Evolutionary conservation across 2,329 filamentous ascomycete genomes (phyloP), one percentile per base, ranked within the genome.

Genomic region (Aspergillus floridensis): DNA sequence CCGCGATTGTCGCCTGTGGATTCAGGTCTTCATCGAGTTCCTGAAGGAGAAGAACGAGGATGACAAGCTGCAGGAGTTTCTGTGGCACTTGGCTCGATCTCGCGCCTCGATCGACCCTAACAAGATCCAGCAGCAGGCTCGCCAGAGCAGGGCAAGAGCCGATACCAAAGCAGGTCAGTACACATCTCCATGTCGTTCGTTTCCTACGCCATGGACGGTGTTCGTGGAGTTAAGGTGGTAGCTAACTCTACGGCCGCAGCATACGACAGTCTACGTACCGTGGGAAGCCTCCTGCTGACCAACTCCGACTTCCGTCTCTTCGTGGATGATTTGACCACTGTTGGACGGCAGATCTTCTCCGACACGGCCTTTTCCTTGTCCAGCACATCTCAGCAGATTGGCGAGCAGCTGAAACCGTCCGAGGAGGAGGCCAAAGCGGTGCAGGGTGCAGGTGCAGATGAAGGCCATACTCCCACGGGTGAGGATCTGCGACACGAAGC

Each of bases 261-360:
- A 16, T 93, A 93, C 69, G 82, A 89, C 70, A 96, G 92, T 72
- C 77, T 96, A 51, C 88, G 87, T 59, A 96, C 92, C 0, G 86
- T 98, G 0, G 88, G 90, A 31, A 90, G 88, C 3, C 80, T 98
- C n/a, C 83, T 97, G 0, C 80, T 98, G 48, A 92, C 91, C 14
- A 98, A 98, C 72, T 87, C 89, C 0, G 92, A 97, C 69, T 97
- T 98, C 73, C 88, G 93, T 44, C 81, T 93, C 6, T 92, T 98
- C 68, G 79, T 97, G 49, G 86, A 88, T 11, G 93, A 98, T 68
- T 77, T 96, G 46, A 87, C 87, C 49, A 87, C 88, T 0, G 84
- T 97, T 50, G 90, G 88, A 12, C 87, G 90, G 47, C 89, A 96
- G 71, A 88, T 98, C 0, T 92, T 97, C 72, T 87, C 87, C 54